These are phyloP conservation scores for Cnidoscolus chayamansa DNA, from an alignment of 441 rosid species.

Conservation along the genomic window DNA sequence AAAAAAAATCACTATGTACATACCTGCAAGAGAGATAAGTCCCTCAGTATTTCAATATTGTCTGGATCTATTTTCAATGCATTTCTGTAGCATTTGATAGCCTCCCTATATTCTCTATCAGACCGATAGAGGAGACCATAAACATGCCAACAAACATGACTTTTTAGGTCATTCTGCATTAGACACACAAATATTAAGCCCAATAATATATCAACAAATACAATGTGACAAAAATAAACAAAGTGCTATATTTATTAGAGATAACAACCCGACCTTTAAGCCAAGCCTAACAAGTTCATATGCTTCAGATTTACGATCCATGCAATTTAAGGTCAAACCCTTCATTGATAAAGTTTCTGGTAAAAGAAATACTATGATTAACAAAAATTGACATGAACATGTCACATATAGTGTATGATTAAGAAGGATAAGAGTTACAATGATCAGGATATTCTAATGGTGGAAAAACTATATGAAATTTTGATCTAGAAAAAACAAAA, in stretches of 20 bases:
- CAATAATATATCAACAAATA: constrained; percentile 15
- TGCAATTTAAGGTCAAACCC: constrained; percentile 96
- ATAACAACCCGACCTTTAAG: constrained; percentile 60
- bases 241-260: constrained; percentile 17
- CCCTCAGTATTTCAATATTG: constrained; percentile 95
- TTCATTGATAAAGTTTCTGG: constrained; percentile 99
- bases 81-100: constrained; percentile 96
- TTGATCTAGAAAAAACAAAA: neutral
- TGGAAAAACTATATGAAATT: neutral
- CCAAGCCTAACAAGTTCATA: constrained; percentile 96
- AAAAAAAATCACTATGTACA: neutral
- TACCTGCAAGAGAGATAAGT: constrained; percentile 97
- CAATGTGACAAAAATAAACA: constrained; percentile 9
- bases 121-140: constrained; percentile 99
- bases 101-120: constrained; percentile 98
- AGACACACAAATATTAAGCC: constrained; percentile 23
- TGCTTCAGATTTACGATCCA: constrained; percentile 99
- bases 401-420: neutral
- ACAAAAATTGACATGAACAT: constrained; percentile 3
- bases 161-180: constrained; percentile 94
- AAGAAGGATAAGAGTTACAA: neutral
- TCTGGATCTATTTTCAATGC: constrained; percentile 97
- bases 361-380: constrained; percentile 14
- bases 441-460: neutral
- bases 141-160: constrained; percentile 99